Evolutionary conservation across 1,139 yeast species (phyloP), one percentile per base, ranked within the genome.

Genomic region (Saccharomycopsis hybrid): DNA sequence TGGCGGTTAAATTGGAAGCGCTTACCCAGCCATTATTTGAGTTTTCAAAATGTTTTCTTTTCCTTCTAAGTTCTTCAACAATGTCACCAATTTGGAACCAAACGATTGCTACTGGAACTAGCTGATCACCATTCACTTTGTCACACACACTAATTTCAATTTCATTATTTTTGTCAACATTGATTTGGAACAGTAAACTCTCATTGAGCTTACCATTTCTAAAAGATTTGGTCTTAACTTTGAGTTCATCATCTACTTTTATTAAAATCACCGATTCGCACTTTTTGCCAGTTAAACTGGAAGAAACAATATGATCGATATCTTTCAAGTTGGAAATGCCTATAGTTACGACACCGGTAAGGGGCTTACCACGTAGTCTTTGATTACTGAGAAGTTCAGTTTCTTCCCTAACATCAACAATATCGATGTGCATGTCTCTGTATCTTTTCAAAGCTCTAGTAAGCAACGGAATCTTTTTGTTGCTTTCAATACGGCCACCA

Each of bases 11-110:
- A 32, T 73, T 73, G 4, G 88, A 68, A 41, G 96, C 97, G 52
- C 88, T 78, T 11, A 87, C 85, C 98, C 97, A 92, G 40, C 94
- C 96, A 52, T 82, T 78, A 43, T 73, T 77, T 4, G 82, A 85
- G 54, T 77, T 68, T 47, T 87, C 90, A 59, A 79, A 80, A 36
- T 83, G 90, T 28, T 86, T 94, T 58, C 87, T 88, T 63, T 85
- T 85, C 62, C 92, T 85, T 67, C 98, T 87, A 51, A 92, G 75
- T 57, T 92, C 97, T 68, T 92, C 98, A 1, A 95, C 89, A 47
- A 92, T 77, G 65, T 92, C 98, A 3, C 95, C 82, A 38, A 92
- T 74, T 41, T 92, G 76, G 38, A 90, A 77, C 97, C 97, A 92
- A 60, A 86, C 80, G 42, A 92, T 74, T 2, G 96, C 98, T n/a